Conservation (phyloP, 805 yeast species). For the Wickerhamomyces canadensis region DNA sequence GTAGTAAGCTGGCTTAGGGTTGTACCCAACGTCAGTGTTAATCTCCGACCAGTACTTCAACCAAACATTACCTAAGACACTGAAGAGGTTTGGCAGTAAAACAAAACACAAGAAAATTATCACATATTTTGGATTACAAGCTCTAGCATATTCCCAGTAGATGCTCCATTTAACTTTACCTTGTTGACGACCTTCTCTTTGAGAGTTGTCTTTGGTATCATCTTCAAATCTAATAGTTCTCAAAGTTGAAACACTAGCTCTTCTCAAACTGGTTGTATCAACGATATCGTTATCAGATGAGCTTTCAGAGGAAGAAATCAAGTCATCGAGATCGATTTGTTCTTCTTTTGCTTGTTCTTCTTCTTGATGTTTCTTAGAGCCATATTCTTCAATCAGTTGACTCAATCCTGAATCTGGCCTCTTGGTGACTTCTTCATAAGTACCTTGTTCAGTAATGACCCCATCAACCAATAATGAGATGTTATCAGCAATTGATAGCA, state of each 20-base stretch:
- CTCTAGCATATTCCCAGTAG: slow-evolving; percentile 76
- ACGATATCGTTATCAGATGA: slow-evolving; percentile 19
- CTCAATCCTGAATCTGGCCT: slow-evolving; percentile 43
- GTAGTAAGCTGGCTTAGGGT: slow-evolving; percentile 69
- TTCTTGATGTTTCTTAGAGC: slow-evolving; percentile 38
- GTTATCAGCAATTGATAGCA: slow-evolving; percentile 66
- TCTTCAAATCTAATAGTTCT: slow-evolving; percentile 31
- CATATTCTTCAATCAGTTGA: slow-evolving; percentile 56
- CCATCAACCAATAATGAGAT: slow-evolving; percentile 70
- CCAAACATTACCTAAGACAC: slow-evolving; percentile 82
- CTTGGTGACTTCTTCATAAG: slow-evolving; percentile 46
- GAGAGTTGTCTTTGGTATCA: slow-evolving; percentile 21
- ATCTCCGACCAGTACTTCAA: slow-evolving; percentile 96
- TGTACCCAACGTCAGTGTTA: slow-evolving; percentile 60
- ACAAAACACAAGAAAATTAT: slow-evolving; percentile 48
- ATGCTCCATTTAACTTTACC: slow-evolving; percentile 91
- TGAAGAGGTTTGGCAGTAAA: slow-evolving; percentile 50
- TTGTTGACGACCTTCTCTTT: slow-evolving; percentile 79
- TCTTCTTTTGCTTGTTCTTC: slow-evolving; percentile 10
- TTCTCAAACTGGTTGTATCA: slow-evolving; percentile 42
- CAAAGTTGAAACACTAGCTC: slow-evolving; percentile 57
- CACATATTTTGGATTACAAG: slow-evolving; percentile 74
- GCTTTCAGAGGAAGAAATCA: slow-evolving; percentile 20
- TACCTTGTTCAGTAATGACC: slow-evolving; percentile 59
- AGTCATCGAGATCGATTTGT: slow-evolving; percentile 26